Conservation (phyloP, 257 asterid species). For the Forsythia viridissima region DNA sequence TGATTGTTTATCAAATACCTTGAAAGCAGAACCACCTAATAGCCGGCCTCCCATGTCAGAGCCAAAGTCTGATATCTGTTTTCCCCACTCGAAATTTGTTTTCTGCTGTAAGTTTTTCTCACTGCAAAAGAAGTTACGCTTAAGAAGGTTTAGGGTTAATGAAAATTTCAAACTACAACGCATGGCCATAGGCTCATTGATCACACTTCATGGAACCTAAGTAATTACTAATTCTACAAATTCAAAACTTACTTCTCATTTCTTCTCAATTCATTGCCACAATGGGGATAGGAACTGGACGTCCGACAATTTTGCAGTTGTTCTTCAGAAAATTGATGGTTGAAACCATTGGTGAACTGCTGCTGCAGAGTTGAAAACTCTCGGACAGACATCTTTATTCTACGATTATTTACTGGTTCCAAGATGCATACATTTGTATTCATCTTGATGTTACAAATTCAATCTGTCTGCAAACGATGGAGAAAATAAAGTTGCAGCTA, state of each 20-base stretch:
- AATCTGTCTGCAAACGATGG: neutral
- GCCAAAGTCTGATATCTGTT: constrained; percentile 17
- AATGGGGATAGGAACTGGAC: neutral
- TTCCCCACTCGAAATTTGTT: constrained; percentile 25
- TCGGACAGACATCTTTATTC: constrained; percentile 1
- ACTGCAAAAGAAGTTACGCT: constrained; percentile 21
- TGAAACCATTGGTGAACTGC: neutral
- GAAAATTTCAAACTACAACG: neutral
- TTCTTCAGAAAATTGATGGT: constrained; percentile 16
- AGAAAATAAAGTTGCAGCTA: neutral
- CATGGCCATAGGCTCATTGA: neutral
- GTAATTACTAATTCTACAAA: neutral
- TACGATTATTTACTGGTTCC: neutral
- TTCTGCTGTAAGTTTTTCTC: neutral
- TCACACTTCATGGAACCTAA: constrained; percentile 10
- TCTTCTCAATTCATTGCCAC: constrained; percentile 1
- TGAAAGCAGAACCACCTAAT: constrained; percentile 24
- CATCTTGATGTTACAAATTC: neutral
- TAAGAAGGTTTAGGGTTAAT: neutral
- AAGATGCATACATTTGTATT: neutral
- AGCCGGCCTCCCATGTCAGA: constrained; percentile 15
- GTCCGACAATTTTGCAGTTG: neutral
- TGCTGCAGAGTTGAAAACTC: neutral
- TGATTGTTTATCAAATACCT: constrained; percentile 32
- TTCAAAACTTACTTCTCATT: constrained; percentile 14